A percentile compares a stretch with the other conserved stretches of the same genome.
phyloP scores from a whole-genome alignment of 768 basidiomycete genomes.

The Epithele typhae region DNA sequence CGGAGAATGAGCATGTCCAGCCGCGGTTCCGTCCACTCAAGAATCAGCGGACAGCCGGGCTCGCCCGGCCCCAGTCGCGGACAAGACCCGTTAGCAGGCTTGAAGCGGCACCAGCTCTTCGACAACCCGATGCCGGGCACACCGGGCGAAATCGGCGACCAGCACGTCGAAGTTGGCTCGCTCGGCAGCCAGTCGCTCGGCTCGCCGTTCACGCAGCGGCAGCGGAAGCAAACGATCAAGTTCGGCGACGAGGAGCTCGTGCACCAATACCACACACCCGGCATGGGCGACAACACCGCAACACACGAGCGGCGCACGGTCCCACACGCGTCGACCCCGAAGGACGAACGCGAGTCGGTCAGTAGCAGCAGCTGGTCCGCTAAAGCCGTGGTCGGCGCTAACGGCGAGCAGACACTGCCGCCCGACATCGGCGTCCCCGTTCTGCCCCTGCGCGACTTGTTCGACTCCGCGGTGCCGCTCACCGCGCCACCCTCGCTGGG shows the following conservation, averaged over 20 bases:
- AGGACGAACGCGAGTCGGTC: constrained; percentile 14
- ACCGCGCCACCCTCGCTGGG: constrained; percentile 12
- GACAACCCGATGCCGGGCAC: constrained; percentile 74
- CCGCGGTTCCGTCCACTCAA: constrained; percentile 18
- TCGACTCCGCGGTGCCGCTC: constrained; percentile 2
- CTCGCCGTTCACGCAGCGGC: constrained; percentile 20
- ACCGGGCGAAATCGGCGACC: constrained; percentile 12
- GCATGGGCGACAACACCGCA: constrained; percentile 22
- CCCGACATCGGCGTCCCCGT: constrained; percentile 9
- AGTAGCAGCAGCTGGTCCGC: constrained; percentile 12
- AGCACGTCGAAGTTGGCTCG: constrained; percentile 38
- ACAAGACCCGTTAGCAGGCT: constrained; percentile 38
- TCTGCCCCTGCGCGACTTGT: constrained; percentile 6
- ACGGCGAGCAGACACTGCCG: constrained; percentile 11
- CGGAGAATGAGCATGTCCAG: constrained; percentile 25
- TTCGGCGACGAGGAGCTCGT: constrained; percentile 72
- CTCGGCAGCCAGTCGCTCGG: constrained; percentile 26
- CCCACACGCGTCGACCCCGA: constrained; percentile 11
- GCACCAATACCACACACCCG: constrained; percentile 57
- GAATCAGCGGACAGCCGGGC: constrained; percentile 22
- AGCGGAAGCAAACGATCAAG: constrained; percentile 58
- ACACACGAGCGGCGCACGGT: constrained; percentile 24
- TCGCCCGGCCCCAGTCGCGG: constrained; percentile 15
- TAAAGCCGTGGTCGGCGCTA: constrained; percentile 16
- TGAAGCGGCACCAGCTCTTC: constrained; percentile 82